Conservation (phyloP, 1,284 basidiomycete genomes). For the Irpex lacteus region DNA sequence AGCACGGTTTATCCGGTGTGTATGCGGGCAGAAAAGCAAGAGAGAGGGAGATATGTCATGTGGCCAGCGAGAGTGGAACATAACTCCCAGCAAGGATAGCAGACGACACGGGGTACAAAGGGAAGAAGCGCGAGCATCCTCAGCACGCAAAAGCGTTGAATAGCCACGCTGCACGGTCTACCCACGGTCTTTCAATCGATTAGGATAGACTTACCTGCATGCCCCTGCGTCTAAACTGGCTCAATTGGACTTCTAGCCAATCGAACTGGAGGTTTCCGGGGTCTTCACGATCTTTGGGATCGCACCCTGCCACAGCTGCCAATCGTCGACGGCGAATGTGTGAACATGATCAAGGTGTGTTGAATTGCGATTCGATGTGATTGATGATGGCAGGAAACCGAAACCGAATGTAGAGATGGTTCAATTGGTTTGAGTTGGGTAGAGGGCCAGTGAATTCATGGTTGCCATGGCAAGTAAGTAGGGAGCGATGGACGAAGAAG, state of each 20-base stretch:
- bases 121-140: constrained; percentile 19
- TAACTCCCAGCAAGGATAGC: constrained; percentile 12
- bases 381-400: not conserved
- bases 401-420: not conserved
- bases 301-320: constrained; percentile 65
- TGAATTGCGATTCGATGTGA: not conserved
- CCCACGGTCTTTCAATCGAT: not conserved
- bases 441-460: not conserved
- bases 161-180: constrained; percentile 15
- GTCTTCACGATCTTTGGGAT: constrained; percentile 56
- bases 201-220: constrained; percentile 59
- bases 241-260: constrained; percentile 88
- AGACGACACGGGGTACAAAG: constrained; percentile 25
- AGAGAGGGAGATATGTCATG: constrained; percentile 11
- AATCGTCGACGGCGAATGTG: constrained; percentile 4
- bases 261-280: constrained; percentile 85
- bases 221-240: constrained; percentile 65
- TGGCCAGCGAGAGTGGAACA: not conserved
- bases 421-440: not conserved
- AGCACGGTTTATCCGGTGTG: not conserved
- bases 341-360: not conserved
- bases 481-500: not conserved
- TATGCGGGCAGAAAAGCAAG: not conserved
- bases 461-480: not conserved
- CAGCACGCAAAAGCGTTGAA: constrained; percentile 6